phyloP scores from a whole-genome alignment of 23 red algal genomes.

The Cyanidioschyzon merolae region DNA sequence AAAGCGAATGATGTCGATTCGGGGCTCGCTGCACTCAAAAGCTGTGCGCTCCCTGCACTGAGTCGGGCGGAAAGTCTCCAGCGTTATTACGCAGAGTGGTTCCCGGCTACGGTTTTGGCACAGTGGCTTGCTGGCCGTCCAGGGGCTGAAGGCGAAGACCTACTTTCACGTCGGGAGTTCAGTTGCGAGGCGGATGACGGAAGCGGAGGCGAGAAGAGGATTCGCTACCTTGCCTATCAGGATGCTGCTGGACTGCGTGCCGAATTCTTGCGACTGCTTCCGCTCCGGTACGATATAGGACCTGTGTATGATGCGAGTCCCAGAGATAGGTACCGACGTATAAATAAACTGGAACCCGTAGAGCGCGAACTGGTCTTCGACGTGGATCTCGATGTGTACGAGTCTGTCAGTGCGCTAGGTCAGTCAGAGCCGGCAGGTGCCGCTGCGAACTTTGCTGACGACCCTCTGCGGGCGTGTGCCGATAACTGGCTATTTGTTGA shows the following conservation, averaged over 20 bases:
- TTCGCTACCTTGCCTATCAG: slow-evolving; percentile 72
- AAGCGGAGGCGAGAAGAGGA: slow-evolving; percentile 18
- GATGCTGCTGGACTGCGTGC: slow-evolving; percentile 20
- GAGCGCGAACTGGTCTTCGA: slow-evolving; percentile 87
- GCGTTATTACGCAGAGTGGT: slow-evolving; percentile 77
- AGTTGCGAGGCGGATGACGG: slow-evolving; percentile 56
- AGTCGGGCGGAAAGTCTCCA: not conserved
- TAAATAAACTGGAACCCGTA: slow-evolving; percentile 27
- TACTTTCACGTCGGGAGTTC: slow-evolving; percentile 43
- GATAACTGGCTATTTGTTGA: slow-evolving; percentile 74
- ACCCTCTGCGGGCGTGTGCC: slow-evolving; percentile 42
- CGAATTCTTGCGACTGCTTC: slow-evolving; percentile 19
- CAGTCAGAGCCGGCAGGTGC: not conserved
- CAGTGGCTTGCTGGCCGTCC: slow-evolving; percentile 64
- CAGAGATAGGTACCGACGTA: slow-evolving; percentile 15
- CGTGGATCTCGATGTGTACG: slow-evolving; percentile 91
- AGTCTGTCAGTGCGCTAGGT: slow-evolving; percentile 31
- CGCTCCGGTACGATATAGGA: slow-evolving; percentile 82
- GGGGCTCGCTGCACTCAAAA: not conserved
- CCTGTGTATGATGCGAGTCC: slow-evolving; percentile 70
- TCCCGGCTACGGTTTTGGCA: slow-evolving; percentile 33
- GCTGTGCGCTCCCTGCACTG: not conserved
- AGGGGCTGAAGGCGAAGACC: not conserved
- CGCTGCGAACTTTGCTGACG: not conserved
- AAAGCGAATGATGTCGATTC: not conserved